Evolutionary conservation across 768 basidiomycete species (phyloP).

Genomic region (Vishniacozyma victoriae): DNA sequence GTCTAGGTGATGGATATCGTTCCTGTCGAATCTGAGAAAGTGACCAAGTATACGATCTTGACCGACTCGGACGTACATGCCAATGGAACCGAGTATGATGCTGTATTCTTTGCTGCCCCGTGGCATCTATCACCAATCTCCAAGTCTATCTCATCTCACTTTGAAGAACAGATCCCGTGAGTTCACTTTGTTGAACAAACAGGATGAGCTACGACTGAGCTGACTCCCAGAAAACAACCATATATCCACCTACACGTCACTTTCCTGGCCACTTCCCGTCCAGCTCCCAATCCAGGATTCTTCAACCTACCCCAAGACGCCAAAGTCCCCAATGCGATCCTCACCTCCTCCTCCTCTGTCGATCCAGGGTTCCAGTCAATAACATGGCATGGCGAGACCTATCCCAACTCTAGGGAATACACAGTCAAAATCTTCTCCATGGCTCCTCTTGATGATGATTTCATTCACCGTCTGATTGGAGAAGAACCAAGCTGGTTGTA

Average conservation of each 20-base stretch:
- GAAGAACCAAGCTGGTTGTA: slow-evolving; percentile 68
- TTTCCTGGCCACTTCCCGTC: slow-evolving; percentile 69
- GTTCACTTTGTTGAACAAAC: slow-evolving; percentile 48
- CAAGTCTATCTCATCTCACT: slow-evolving; percentile 11
- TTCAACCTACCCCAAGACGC: slow-evolving; percentile 54
- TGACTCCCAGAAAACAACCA: slow-evolving; percentile 51
- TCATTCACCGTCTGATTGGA: slow-evolving; percentile 62
- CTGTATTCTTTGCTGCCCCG: slow-evolving; percentile 80
- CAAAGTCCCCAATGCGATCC: slow-evolving; percentile 57
- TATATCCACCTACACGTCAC: slow-evolving; percentile 87
- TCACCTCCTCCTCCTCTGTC: slow-evolving; percentile 63
- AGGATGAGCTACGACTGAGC: neutral
- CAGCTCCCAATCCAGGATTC: slow-evolving; percentile 59
- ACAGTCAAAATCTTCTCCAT: slow-evolving; percentile 84
- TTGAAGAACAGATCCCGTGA: slow-evolving; percentile 30
- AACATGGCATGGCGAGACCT: slow-evolving; percentile 64
- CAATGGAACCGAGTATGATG: slow-evolving; percentile 53
- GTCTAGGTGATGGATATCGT: slow-evolving; percentile 51
- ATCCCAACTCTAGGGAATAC: slow-evolving; percentile 55
- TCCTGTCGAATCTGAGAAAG: slow-evolving; percentile 9
- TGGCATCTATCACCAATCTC: slow-evolving; percentile 58
- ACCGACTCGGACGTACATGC: slow-evolving; percentile 25
- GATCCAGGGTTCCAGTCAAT: slow-evolving; percentile 70
- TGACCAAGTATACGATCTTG: slow-evolving; percentile 19
- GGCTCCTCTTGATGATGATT: slow-evolving; percentile 59